These are phyloP conservation scores for Phytophthora aleatoria DNA, from an alignment of 352 stramenopile genomes.

Conservation along the genomic window DNA sequence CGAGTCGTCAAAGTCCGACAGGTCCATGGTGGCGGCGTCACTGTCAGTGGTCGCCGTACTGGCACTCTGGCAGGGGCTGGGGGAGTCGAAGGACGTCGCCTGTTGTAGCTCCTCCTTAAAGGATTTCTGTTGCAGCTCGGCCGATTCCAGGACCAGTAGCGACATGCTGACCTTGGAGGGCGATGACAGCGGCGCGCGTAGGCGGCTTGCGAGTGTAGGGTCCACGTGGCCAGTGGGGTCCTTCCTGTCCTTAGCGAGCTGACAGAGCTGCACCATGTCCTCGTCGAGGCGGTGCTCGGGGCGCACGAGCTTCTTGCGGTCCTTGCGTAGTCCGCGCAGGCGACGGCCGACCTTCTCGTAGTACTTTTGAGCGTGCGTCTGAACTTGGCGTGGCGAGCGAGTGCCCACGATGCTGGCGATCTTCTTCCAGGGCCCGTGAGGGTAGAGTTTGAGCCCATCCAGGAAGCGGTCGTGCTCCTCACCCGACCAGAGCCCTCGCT, in stretches of 20 bases:
- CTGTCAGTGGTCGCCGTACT: constrained; percentile 20
- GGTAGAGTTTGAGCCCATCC: constrained; percentile 51
- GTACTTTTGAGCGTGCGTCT: constrained; percentile 68
- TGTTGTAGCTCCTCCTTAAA: constrained; percentile 31
- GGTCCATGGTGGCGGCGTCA: constrained; percentile 23
- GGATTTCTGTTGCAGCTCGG: constrained; percentile 7
- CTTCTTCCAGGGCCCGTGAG: constrained; percentile 56
- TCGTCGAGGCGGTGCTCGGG: constrained; percentile 44
- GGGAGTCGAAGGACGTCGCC: neutral
- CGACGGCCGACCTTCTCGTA: constrained; percentile 56
- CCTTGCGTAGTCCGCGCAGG: constrained; percentile 46
- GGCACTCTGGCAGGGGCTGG: constrained; percentile 25
- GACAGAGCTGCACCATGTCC: constrained; percentile 47
- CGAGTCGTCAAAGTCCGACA: constrained; percentile 46
- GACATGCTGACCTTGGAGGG: constrained; percentile 29
- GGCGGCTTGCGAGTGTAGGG: constrained; percentile 20
- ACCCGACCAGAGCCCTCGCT: constrained; percentile 48
- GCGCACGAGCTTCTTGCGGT: constrained; percentile 47
- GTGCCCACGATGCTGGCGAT: constrained; percentile 54
- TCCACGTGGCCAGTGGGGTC: constrained; percentile 20
- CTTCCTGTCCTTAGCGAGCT: constrained; percentile 35
- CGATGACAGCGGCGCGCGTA: constrained; percentile 34
- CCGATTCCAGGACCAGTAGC: constrained; percentile 11
- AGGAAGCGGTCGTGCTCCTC: constrained; percentile 71
- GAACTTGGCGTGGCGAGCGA: constrained; percentile 56